phyloP scores from a whole-genome alignment of 2,329 filamentous ascomycete genomes.

The Cladosporium sp. region DNA sequence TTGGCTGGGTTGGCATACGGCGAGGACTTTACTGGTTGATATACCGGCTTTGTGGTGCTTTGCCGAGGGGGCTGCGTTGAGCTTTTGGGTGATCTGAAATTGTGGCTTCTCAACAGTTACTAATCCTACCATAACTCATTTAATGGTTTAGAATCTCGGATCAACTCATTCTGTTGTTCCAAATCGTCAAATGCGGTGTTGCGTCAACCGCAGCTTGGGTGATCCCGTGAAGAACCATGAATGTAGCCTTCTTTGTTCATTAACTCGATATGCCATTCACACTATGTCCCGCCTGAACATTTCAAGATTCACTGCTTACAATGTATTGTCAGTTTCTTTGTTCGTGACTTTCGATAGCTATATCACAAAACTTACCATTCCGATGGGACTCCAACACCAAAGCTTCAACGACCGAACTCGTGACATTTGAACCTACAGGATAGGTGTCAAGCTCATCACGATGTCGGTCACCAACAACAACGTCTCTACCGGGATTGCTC shows the following conservation, averaged over 20 bases:
- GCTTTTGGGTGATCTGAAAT: conserved; percentile 23
- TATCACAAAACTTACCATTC: not conserved
- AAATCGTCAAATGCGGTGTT: too few species aligned
- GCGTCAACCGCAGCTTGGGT: too few species aligned
- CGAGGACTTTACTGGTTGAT: conserved; percentile 25
- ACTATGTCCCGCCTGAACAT: not conserved
- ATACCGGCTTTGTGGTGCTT: conserved; percentile 28
- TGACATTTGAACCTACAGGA: not conserved
- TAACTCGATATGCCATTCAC: too few species aligned
- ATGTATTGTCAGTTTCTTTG: not conserved
- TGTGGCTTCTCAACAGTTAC: not conserved
- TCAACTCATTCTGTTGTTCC: too few species aligned
- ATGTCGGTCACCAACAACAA: not conserved
- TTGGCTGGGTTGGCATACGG: conserved; percentile 26
- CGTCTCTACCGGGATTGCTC: not conserved
- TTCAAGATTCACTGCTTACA: not conserved
- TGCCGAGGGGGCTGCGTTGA: conserved; percentile 25
- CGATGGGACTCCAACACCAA: too few species aligned
- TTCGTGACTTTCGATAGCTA: not conserved
- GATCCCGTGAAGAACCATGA: too few species aligned
- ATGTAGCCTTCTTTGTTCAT: too few species aligned
- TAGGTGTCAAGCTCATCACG: not conserved
- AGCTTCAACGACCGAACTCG: too few species aligned
- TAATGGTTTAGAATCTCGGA: too few species aligned
- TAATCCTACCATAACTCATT: too few species aligned